A percentile compares a stretch with the other conserved stretches of the same genome.
phyloP scores from a whole-genome alignment of 1,139 yeast genomes.

The Suhomyces wounanorum region DNA sequence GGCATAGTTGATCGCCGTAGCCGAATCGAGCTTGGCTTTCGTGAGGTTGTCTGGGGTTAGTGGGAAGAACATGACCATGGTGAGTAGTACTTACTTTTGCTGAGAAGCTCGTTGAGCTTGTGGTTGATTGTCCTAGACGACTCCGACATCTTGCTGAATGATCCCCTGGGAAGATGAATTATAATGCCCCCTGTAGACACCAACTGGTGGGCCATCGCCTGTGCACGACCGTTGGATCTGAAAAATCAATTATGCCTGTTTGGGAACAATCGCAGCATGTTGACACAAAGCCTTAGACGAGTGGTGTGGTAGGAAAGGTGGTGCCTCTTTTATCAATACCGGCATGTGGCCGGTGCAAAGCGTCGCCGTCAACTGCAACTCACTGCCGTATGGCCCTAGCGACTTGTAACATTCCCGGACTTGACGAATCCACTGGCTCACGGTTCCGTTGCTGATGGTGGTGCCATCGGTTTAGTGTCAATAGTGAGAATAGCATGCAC shows the following conservation, averaged over 20 bases:
- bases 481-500: neutral
- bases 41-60: conserved; percentile 27
- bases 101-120: conserved; percentile 46
- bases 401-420: neutral
- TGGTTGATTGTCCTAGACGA: conserved; percentile 49
- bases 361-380: neutral
- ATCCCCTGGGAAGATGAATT: neutral
- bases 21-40: conserved; percentile 36
- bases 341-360: neutral
- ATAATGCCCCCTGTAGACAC: neutral
- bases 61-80: neutral
- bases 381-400: neutral
- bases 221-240: conserved; percentile 13
- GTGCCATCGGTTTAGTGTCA: neutral
- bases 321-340: neutral
- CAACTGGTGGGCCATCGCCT: neutral
- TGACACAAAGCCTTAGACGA: conserved; percentile 13
- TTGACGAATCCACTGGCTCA: neutral
- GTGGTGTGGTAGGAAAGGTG: neutral
- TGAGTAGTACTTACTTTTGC: conserved; percentile 32
- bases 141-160: conserved; percentile 26
- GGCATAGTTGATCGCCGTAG: conserved; percentile 41
- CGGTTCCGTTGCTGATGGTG: neutral
- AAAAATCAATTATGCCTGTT: conserved; percentile 9
- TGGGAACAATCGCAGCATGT: conserved; percentile 7